A percentile compares a stretch with the other conserved stretches of the same genome.
Evolutionary conservation across 2,329 filamentous ascomycete species (phyloP).

Genomic region (Canariomyces notabilis): DNA sequence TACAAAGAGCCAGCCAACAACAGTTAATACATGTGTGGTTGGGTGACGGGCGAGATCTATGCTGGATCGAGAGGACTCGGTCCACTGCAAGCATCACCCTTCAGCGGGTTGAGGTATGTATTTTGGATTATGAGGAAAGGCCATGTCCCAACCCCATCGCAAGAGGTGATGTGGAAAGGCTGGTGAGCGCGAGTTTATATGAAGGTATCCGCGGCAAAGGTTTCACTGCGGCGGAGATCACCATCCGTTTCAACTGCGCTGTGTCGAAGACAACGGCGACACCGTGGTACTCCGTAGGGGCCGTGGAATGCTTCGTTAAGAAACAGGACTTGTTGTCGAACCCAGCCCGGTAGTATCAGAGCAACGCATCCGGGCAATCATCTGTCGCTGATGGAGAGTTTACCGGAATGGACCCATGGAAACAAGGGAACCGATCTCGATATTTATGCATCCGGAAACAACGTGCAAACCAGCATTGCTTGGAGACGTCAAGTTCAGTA

Average conservation of each 20-base stretch:
- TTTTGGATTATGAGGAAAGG: conserved; percentile 3
- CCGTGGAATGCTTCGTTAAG: neutral
- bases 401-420: neutral
- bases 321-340: neutral
- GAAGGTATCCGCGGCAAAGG: conserved; percentile 7
- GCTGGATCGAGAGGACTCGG: too few species aligned
- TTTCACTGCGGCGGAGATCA: conserved; percentile 5
- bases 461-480: too few species aligned
- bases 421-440: neutral
- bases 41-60: too few species aligned
- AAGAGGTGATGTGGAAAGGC: neutral
- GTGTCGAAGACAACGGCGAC: too few species aligned
- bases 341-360: neutral
- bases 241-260: neutral
- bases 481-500: too few species aligned
- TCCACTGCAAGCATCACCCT: too few species aligned
- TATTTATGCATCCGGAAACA: neutral
- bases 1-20: too few species aligned
- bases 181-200: neutral
- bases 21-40: too few species aligned
- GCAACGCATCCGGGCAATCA: neutral
- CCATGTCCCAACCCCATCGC: conserved; percentile 2
- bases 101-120: neutral
- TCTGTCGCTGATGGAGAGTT: neutral
- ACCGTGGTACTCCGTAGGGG: too few species aligned